Evolutionary conservation across 2,329 filamentous ascomycete species (phyloP).

Genomic region (Ascochyta lentis): DNA sequence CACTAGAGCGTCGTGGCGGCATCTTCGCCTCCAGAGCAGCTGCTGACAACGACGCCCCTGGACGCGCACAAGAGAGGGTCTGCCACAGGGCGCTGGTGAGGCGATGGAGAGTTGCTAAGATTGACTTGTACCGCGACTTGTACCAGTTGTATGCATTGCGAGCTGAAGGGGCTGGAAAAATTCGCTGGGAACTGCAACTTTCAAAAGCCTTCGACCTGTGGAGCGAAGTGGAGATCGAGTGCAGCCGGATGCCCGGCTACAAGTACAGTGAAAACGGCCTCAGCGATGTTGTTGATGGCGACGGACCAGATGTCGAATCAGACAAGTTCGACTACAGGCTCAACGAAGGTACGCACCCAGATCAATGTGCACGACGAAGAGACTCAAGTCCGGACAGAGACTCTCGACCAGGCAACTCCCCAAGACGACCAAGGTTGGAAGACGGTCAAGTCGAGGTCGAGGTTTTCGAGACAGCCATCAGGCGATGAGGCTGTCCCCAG

Average conservation of each 20-base stretch:
- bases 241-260: constrained; percentile 10
- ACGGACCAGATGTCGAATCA: background rate
- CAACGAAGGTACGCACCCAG: background rate
- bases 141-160: constrained; percentile 12
- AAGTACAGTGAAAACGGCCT: background rate
- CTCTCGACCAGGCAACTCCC: background rate
- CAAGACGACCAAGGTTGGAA: background rate
- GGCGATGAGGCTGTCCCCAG: background rate
- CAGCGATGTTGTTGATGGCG: background rate
- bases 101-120: constrained; percentile 7
- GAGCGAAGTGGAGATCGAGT: constrained; percentile 10
- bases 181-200: background rate
- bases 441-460: background rate
- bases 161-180: background rate
- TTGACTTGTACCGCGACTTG: constrained; percentile 8
- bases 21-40: constrained; percentile 19
- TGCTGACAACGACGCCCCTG: background rate
- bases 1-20: constrained; percentile 17
- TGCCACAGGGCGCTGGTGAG: background rate
- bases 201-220: constrained; percentile 13
- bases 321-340: background rate
- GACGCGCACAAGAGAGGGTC: background rate
- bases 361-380: background rate
- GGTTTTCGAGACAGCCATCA: background rate
- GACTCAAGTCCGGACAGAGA: background rate